Evolutionary conservation across 2,329 filamentous ascomycete species (phyloP).

Genomic region (Diaporthe eres): DNA sequence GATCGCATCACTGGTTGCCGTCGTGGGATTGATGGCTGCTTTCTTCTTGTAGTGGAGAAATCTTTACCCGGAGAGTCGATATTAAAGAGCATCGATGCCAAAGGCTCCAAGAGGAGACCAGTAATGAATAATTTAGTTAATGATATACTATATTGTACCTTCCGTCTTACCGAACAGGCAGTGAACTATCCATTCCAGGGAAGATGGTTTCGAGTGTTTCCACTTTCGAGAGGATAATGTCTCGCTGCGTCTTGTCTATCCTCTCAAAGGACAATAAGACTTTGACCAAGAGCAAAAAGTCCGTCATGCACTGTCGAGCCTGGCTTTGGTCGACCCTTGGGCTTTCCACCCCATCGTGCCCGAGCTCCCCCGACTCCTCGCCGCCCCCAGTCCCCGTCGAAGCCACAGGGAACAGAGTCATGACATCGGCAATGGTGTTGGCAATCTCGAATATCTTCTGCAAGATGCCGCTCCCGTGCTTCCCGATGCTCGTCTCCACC

Average conservation of each 20-base stretch:
- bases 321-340: not conserved
- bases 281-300: slow-evolving; percentile 66
- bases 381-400: slow-evolving; percentile 59
- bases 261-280: slow-evolving; percentile 65
- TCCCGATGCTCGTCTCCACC: slow-evolving; percentile 61
- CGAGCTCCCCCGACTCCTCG: not conserved
- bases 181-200: not conserved
- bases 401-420: slow-evolving; percentile 62
- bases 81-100: not conserved
- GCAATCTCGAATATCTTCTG: slow-evolving; percentile 73
- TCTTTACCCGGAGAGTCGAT: not conserved
- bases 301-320: slow-evolving; percentile 59
- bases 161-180: not conserved
- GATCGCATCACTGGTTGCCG: not conserved
- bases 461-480: slow-evolving; percentile 69
- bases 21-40: slow-evolving; percentile 6
- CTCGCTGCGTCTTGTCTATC: slow-evolving; percentile 60
- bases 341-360: not conserved
- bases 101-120: not conserved
- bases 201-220: slow-evolving; percentile 5
- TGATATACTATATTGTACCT: not conserved
- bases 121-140: slow-evolving; percentile 14
- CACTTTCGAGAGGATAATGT: slow-evolving; percentile 42
- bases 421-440: slow-evolving; percentile 71
- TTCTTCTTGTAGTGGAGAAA: not conserved